Evolutionary conservation across 208 protist genomes (phyloP), one percentile per base, ranked within the genome.

Genomic region (Zelonia costaricensis): DNA sequence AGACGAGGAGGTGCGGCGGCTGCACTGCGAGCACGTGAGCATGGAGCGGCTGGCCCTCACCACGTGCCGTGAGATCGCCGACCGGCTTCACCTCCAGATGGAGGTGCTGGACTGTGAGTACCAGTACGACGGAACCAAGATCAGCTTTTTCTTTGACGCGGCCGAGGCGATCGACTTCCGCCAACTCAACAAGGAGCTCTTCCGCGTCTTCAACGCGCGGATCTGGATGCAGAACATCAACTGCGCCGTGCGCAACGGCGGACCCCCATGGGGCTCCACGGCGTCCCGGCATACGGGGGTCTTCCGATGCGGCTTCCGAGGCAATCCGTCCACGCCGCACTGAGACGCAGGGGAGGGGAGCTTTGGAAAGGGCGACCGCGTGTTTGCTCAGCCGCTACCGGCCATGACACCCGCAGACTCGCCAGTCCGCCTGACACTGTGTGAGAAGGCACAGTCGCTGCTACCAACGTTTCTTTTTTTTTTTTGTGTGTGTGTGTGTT

Each of bases 221-320:
- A 93, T 97, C 53, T 97, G 91, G 91, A 86, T 97, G 44, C 78
- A 95, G 62, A 97, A 95, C 62, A 77, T 82, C 0, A 93, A 89
- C 61, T 69, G 45, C 1, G 28, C 65, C 10, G 66, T 70, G 46
- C 81, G 78, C 45, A 91, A 86, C 58, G 44, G 67, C 22, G 78
- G 80, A 0, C 80, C 78, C 28, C 59, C 62, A 13, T 74, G 57
- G 3, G 68, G 65, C n/a, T n/a, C n/a, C n/a, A n/a, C n/a, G 13
- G 52, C 77, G 57, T 65, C 74, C 16, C 49, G 43, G 42, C 44
- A 43, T 25, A 6, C 2, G 22, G 12, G 31, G n/a, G 3, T 28
- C 12, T 47, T 47, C 15, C 39, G 8, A n/a, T 7, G 4, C 8
- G 23, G 27, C 23, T 45, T 59, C 16, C 22, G 10, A 33, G 15